A percentile compares a stretch with the other conserved stretches of the same genome.
Evolutionary conservation across 2,329 filamentous ascomycete species (phyloP).

Genomic region (Alternaria arborescens): DNA sequence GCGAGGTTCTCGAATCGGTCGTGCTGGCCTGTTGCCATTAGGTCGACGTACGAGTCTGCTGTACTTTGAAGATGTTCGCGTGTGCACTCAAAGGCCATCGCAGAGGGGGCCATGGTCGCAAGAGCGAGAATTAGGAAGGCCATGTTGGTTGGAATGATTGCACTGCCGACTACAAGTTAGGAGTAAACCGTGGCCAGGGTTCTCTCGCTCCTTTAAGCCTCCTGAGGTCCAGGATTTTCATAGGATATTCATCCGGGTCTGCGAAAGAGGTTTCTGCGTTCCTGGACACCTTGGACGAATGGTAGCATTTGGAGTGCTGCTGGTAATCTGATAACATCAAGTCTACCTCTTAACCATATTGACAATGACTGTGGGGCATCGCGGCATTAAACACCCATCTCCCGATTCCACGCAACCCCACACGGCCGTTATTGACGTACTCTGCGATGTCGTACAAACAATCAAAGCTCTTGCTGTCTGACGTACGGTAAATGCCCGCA

Average conservation of each 20-base stretch:
- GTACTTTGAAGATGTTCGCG: conserved; percentile 14
- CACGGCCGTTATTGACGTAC: background rate
- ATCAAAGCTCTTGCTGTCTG: conserved; percentile 21
- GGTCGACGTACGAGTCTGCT: conserved; percentile 14
- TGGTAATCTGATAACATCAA: conserved; percentile 5
- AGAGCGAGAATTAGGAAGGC: background rate
- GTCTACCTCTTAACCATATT: conserved; percentile 10
- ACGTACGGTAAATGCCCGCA: conserved; percentile 21
- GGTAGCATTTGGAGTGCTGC: background rate
- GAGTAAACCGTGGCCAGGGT: background rate
- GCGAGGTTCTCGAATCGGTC: conserved; percentile 27
- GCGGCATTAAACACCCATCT: conserved; percentile 14
- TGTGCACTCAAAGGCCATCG: conserved; percentile 18
- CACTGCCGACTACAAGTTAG: background rate
- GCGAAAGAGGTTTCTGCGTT: background rate
- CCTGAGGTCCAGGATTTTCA: background rate
- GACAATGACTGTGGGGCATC: conserved; percentile 20
- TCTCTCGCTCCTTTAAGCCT: background rate
- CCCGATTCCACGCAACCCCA: conserved; percentile 9
- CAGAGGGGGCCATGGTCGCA: background rate
- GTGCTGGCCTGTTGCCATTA: conserved; percentile 27
- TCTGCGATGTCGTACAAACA: background rate
- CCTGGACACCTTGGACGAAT: conserved; percentile 7
- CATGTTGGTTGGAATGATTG: conserved; percentile 1
- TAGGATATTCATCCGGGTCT: background rate